phyloP scores from a whole-genome alignment of 2,329 filamentous ascomycete genomes.

The Aaosphaeria pasadenensis region DNA sequence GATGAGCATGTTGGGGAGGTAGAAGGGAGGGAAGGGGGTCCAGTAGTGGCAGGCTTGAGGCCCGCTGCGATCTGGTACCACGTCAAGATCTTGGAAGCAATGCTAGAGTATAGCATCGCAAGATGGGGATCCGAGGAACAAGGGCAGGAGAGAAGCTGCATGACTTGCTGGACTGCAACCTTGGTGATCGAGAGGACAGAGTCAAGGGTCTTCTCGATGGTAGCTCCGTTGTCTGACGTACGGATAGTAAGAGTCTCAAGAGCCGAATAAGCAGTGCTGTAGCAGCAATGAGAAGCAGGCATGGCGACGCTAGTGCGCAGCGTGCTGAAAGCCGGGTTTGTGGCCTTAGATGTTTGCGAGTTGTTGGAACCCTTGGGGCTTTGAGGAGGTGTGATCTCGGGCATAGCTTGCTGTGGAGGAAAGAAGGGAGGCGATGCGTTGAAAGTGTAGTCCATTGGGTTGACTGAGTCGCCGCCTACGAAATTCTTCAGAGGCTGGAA shows the following conservation, averaged over 20 bases:
- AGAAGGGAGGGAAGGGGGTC: constrained; percentile 11
- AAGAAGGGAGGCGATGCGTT: not conserved
- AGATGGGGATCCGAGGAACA: constrained; percentile 32
- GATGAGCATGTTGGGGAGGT: constrained; percentile 7
- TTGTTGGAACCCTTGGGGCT: not conserved
- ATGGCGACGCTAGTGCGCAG: constrained; percentile 15
- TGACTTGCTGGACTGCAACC: constrained; percentile 23
- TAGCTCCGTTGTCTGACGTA: constrained; percentile 8
- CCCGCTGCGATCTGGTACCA: constrained; percentile 32
- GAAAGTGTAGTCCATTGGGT: not conserved
- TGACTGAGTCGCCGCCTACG: constrained; percentile 11
- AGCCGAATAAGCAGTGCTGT: constrained; percentile 25
- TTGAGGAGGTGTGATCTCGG: not conserved
- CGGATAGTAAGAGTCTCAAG: constrained; percentile 28
- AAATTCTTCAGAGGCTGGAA: constrained; percentile 26
- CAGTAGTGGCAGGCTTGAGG: constrained; percentile 12
- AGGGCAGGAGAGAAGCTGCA: constrained; percentile 25
- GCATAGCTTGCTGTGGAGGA: not conserved
- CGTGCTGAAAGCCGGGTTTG: constrained; percentile 14
- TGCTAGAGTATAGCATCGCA: constrained; percentile 34
- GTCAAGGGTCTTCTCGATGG: constrained; percentile 19
- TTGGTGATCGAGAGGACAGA: constrained; percentile 25
- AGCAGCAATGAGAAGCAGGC: constrained; percentile 26
- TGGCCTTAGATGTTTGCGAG: not conserved
- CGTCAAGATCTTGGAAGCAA: constrained; percentile 28